Evolutionary conservation across 345 rosid species (phyloP), one percentile per base, ranked within the genome.

Genomic region (Eucalyptus erythrocorys): DNA sequence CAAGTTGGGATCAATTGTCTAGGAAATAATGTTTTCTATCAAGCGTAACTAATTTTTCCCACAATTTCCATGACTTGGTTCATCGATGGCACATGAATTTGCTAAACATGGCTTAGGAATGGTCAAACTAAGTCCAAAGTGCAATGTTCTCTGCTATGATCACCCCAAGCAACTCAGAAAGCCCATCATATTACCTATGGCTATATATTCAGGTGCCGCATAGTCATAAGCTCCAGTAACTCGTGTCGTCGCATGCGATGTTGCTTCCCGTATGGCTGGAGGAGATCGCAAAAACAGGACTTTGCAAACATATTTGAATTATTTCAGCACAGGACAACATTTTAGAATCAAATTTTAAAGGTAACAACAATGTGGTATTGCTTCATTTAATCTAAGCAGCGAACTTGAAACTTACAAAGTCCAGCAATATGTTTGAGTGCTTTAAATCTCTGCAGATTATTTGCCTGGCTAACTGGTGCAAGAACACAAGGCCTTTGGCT

Each of bases 401-500:
- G 21, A 84, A 43, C 81, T 1, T 27, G 48, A 30, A 80, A 34
- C 80, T 87, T 87, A 89, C 91, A 16, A 22, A 86, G 43, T 89
- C 91, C 64, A 87, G 85, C 76, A 89, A 61, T 85, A 89, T 85
- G 51, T 87, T 85, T 10, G 88, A 85, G 64, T 81, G 14, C 49
- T 89, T 89, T 22, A 89, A 53, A 71, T 87, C 88, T 43, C 89
- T 85, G 86, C 87, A 89, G 7, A 89, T 87, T 24, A 85, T 26
- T 71, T 51, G 53, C 43, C n/a, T 55, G 37, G 7, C 87, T 30
- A 66, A 47, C 50, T 34, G 30, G 66, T 89, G 91, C 64, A 89
- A 89, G 86, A 87, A 89, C 22, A 59, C 79, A 34, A 89, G 85
- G 68, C 89, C 34, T 50, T 50, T 87, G 37, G 86, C 91, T 89